Evolutionary conservation across 768 basidiomycete genomes (phyloP).

Genomic region (Mycena chlorophos): DNA sequence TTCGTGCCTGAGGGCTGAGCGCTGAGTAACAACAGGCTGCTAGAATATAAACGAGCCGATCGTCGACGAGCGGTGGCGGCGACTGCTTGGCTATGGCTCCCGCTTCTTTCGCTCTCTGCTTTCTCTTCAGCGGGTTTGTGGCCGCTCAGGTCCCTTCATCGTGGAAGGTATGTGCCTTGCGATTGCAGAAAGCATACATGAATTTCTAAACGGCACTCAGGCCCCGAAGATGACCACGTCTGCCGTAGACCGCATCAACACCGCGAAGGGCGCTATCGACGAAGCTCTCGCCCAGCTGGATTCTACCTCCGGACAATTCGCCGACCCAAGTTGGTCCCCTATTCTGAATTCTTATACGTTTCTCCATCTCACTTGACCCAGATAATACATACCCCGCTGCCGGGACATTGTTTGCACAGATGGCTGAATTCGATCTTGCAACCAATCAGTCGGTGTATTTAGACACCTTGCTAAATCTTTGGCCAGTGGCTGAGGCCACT

Average conservation of each 20-base stretch:
- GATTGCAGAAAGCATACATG: too few species aligned
- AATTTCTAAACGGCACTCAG: background rate
- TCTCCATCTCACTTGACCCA: background rate
- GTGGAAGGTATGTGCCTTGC: background rate
- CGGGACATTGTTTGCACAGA: constrained; percentile 5
- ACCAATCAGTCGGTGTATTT: constrained; percentile 12
- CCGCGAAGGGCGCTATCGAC: constrained; percentile 12
- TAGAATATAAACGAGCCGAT: too few species aligned
- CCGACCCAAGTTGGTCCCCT: background rate
- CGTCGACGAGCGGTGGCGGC: too few species aligned
- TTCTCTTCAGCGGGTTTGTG: too few species aligned
- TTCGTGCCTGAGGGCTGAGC: too few species aligned
- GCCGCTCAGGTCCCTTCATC: background rate
- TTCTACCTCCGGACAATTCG: background rate
- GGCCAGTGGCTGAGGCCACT: background rate
- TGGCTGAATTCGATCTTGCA: constrained; percentile 19
- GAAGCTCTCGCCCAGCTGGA: constrained; percentile 1
- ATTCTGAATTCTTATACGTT: background rate
- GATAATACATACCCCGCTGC: background rate
- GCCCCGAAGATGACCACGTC: constrained; percentile 10
- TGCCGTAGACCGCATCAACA: background rate
- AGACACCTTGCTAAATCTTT: background rate
- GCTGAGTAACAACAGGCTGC: too few species aligned
- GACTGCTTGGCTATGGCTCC: too few species aligned
- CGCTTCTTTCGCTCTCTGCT: too few species aligned